Base-by-base conservation (phyloP, 139 green algal species). In the Coelastrella sp. region DNA sequence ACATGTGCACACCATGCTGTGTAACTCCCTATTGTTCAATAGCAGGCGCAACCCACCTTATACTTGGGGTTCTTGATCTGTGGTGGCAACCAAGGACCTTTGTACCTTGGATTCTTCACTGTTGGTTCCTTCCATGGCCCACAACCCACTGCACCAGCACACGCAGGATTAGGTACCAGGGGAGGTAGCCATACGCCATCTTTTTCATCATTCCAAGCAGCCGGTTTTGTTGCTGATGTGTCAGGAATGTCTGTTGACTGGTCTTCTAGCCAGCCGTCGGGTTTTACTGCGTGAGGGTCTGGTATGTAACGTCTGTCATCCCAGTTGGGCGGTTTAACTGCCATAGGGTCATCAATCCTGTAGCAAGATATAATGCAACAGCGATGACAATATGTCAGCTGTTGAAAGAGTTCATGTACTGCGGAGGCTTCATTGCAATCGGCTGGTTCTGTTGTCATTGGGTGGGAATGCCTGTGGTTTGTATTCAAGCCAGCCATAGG, bases 201-300 rank as follows among this genome's bases (percentile, higher is more conserved):
- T 92, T 99, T 96, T 66, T 98, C 97, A 64, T 98, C 96, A 90
- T 99, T 98, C 98, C 98, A 99, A 82, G 98, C 96, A n/a, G 97
- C 95, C 7, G 98, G 98, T 89, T 97, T 96, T 19, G 78, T 91
- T 58, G 97, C 97, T 60, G 95, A 93, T 95, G 95, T 93, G 83
- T 98, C 95, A 82, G 97, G 93, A 19, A 98, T 94, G 76, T 97
- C 92, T 4, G 91, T 85, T 5, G 98, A 94, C 93, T 99, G 96
- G 11, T 98, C 93, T 5, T 99, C 97, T 90, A 99, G 93, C 98
- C 98, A 99, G 81, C 97, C 98, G 74, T 97, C 92, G 3, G 98
- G 98, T 92, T 97, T 98, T 23, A 88, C 83, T 5, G 96, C 97
- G 3, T 97, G 93, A n/a, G 93, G 87, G 82, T 99, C 98, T 13